These are phyloP conservation scores for Nadsonia commutata DNA, from an alignment of 1,139 yeast genomes.

Conservation along the genomic window DNA sequence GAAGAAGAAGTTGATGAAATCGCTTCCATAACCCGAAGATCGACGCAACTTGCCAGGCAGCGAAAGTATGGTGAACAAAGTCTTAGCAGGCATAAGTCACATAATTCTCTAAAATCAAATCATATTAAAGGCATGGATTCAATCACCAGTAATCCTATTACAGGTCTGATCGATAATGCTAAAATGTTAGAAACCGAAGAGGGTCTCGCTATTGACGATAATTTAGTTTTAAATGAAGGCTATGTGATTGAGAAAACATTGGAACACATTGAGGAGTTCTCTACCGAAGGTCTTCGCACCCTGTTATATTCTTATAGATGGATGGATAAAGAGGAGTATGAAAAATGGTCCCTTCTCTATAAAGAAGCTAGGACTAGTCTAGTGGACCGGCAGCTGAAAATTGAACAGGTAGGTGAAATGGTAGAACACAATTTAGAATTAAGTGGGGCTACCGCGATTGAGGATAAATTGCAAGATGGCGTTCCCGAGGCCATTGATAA, in stretches of 20 bases:
- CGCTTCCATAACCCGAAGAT: constrained; percentile 43
- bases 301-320: constrained; percentile 69
- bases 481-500: constrained; percentile 91
- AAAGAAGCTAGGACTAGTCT: constrained; percentile 67
- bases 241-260: constrained; percentile 70
- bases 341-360: constrained; percentile 51
- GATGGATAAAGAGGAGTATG: constrained; percentile 45
- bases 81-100: background rate
- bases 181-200: constrained; percentile 3
- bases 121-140: background rate
- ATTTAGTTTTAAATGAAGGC: constrained; percentile 55
- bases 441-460: constrained; percentile 92
- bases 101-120: background rate
- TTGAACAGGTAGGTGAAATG: constrained; percentile 58
- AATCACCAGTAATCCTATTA: background rate
- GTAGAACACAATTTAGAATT: constrained; percentile 56
- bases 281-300: constrained; percentile 89
- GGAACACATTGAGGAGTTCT: constrained; percentile 83
- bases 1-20: constrained; percentile 48
- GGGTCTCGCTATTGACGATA: constrained; percentile 38
- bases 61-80: constrained; percentile 57
- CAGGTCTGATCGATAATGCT: background rate
- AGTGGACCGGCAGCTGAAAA: constrained; percentile 45
- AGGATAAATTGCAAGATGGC: constrained; percentile 90
- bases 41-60: constrained; percentile 40